A percentile compares a stretch with the other conserved stretches of the same genome.
These are phyloP conservation scores for Epichloe glyceriae DNA, from an alignment of 2,329 filamentous ascomycete species.

Conservation along the genomic window DNA sequence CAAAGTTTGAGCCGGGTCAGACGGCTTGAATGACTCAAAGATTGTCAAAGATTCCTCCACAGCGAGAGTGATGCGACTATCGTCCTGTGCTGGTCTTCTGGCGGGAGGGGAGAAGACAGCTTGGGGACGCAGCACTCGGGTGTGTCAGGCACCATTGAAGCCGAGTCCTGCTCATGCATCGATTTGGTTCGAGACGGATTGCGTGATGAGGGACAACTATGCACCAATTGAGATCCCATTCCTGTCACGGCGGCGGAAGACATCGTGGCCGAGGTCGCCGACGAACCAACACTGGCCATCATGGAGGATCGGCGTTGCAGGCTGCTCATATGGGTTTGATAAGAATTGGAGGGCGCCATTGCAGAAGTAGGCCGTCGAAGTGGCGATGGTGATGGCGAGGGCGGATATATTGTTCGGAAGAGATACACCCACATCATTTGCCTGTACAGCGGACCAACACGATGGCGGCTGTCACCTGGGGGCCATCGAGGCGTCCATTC, in stretches of 20 bases:
- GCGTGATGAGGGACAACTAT: constrained; percentile 21
- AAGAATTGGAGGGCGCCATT: constrained; percentile 12
- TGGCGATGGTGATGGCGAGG: constrained; percentile 23
- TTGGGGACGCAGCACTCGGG: constrained; percentile 8
- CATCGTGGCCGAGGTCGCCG: background rate
- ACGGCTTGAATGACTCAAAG: constrained; percentile 40
- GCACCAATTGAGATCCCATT: constrained; percentile 9
- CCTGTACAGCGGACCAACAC: constrained; percentile 46
- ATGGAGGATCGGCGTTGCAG: constrained; percentile 21
- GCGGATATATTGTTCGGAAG: constrained; percentile 47
- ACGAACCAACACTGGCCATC: constrained; percentile 16
- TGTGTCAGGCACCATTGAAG: constrained; percentile 7
- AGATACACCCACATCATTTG: constrained; percentile 56
- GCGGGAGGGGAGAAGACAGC: constrained; percentile 32
- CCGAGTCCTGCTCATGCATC: constrained; percentile 24
- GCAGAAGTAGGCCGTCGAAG: constrained; percentile 19
- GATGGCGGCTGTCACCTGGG: constrained; percentile 40
- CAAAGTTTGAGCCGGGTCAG: constrained; percentile 46
- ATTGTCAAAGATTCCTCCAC: constrained; percentile 45
- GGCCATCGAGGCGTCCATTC: constrained; percentile 59
- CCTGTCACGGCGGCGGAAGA: background rate
- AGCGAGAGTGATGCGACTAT: constrained; percentile 37
- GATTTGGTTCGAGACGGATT: constrained; percentile 26
- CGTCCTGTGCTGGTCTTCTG: constrained; percentile 34
- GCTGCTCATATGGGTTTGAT: constrained; percentile 10